phyloP scores from a whole-genome alignment of 23 red algal genomes.

The Chondrus crispus region DNA sequence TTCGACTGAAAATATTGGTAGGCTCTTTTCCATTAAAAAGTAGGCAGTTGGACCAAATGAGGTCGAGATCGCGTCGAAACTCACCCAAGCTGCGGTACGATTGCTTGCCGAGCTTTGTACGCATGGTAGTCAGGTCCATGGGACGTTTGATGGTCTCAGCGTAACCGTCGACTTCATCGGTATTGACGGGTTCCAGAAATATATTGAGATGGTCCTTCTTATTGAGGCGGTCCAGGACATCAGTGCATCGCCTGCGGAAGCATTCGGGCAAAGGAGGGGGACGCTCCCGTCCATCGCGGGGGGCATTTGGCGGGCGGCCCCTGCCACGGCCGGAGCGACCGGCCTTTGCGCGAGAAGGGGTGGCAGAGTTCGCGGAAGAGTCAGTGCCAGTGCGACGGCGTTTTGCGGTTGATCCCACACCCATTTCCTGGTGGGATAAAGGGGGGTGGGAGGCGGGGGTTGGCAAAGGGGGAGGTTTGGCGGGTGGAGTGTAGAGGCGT shows the following conservation, averaged over 20 bases:
- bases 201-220: constrained; percentile 67
- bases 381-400: constrained; percentile 59
- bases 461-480: background rate
- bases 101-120: constrained; percentile 46
- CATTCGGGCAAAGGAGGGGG: constrained; percentile 49
- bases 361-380: constrained; percentile 43
- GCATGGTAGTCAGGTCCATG: constrained; percentile 79
- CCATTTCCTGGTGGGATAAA: background rate
- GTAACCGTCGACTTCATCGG: constrained; percentile 52
- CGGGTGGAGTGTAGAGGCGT: background rate
- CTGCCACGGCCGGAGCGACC: constrained; percentile 20
- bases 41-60: constrained; percentile 82
- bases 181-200: constrained; percentile 75
- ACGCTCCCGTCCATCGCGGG: constrained; percentile 52
- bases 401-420: constrained; percentile 40
- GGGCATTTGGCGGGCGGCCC: constrained; percentile 51
- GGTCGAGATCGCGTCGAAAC: constrained; percentile 67
- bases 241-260: constrained; percentile 37
- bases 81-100: constrained; percentile 64
- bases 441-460: background rate
- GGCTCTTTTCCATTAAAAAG: constrained; percentile 77
- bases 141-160: constrained; percentile 57
- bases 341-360: constrained; percentile 47
- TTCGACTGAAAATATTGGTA: constrained; percentile 61
- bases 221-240: constrained; percentile 63